Conservation (phyloP, 352 stramenopile species). For the Plasmopara muralis region DNA sequence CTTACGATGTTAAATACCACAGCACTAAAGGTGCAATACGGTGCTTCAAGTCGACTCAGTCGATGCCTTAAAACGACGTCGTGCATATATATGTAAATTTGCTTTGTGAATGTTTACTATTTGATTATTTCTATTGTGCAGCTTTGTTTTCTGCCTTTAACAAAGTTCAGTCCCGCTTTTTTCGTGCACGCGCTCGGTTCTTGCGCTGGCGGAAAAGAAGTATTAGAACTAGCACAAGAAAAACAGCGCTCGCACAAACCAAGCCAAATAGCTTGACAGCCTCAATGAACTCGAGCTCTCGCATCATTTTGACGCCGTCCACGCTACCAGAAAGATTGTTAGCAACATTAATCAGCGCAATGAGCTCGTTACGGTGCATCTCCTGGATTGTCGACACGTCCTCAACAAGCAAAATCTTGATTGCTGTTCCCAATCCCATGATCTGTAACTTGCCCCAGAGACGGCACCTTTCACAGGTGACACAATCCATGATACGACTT, state of each 20-base stretch:
- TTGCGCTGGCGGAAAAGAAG: conserved; percentile 38
- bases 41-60: neutral
- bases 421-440: conserved; percentile 93
- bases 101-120: neutral
- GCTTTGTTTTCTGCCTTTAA: conserved; percentile 9
- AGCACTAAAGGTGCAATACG: neutral
- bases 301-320: conserved; percentile 72
- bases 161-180: conserved; percentile 29
- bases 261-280: conserved; percentile 54
- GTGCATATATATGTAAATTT: neutral
- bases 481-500: conserved; percentile 97
- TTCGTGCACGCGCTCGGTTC: conserved; percentile 18
- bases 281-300: conserved; percentile 64
- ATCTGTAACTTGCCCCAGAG: conserved; percentile 98
- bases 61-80: too few relatives aligned
- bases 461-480: conserved; percentile 98
- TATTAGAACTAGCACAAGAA: conserved; percentile 41
- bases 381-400: conserved; percentile 64
- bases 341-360: conserved; percentile 95
- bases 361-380: conserved; percentile 95
- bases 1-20: neutral
- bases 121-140: conserved; percentile 11
- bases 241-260: conserved; percentile 36
- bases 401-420: conserved; percentile 95
- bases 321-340: conserved; percentile 79